Evolutionary conservation across 2,329 filamentous ascomycete genomes (phyloP).

Genomic region (Penicillium sp.): DNA sequence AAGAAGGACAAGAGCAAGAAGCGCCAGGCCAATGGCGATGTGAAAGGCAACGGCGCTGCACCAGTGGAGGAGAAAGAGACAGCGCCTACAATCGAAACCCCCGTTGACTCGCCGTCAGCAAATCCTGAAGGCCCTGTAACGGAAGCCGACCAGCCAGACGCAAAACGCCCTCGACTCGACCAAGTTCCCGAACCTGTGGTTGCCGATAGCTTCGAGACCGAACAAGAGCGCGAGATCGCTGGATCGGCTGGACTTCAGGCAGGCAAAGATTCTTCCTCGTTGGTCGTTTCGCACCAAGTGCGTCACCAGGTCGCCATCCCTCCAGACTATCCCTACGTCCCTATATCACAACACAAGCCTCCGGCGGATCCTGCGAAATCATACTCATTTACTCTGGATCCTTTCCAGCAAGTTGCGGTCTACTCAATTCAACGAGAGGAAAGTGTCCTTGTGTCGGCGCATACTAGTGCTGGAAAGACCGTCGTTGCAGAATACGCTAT

Average conservation of each 20-base stretch:
- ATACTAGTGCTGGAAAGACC: slow-evolving; percentile 96
- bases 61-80: slow-evolving; percentile 34
- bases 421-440: slow-evolving; percentile 94
- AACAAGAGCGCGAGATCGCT: slow-evolving; percentile 85
- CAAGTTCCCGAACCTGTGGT: slow-evolving; percentile 74
- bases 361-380: slow-evolving; percentile 78
- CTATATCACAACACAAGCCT: slow-evolving; percentile 92
- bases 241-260: slow-evolving; percentile 67
- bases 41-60: slow-evolving; percentile 53
- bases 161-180: slow-evolving; percentile 51
- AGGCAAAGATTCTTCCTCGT: slow-evolving; percentile 59
- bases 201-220: slow-evolving; percentile 91
- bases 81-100: slow-evolving; percentile 21
- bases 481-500: slow-evolving; percentile 98
- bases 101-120: slow-evolving; percentile 17
- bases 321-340: slow-evolving; percentile 88
- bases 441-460: slow-evolving; percentile 93
- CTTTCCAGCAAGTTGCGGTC: slow-evolving; percentile 93
- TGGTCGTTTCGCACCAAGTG: slow-evolving; percentile 93
- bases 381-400: slow-evolving; percentile 90
- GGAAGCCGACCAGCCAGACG: slow-evolving; percentile 38
- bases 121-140: slow-evolving; percentile 9
- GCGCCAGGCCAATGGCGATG: slow-evolving; percentile 75
- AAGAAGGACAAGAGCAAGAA: slow-evolving; percentile 72
- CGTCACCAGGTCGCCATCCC: slow-evolving; percentile 96